These are phyloP conservation scores for Canavalia gladiata DNA, from an alignment of 306 rosid genomes.

Conservation along the genomic window DNA sequence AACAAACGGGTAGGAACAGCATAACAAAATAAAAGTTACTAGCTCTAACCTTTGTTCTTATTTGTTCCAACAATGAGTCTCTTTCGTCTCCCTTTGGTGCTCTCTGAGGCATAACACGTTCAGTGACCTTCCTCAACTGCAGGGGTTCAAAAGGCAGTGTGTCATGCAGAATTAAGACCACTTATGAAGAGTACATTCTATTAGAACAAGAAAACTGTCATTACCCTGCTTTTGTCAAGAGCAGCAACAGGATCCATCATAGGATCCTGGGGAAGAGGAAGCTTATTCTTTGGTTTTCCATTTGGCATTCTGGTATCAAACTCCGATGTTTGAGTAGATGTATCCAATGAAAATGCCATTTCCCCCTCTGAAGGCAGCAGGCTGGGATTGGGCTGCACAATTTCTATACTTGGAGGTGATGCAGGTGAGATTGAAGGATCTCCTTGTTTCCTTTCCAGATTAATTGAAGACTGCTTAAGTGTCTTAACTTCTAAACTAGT, in stretches of 20 bases:
- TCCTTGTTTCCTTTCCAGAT: conserved; percentile 54
- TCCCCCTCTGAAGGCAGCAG: conserved; percentile 56
- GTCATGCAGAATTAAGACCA: conserved; percentile 42
- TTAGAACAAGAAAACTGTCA: conserved; percentile 41
- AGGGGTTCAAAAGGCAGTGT: conserved; percentile 45
- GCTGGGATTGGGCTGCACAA: conserved; percentile 56
- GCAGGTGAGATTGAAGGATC: conserved; percentile 46
- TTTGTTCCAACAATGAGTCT: conserved; percentile 83
- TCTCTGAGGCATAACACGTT: conserved; percentile 72
- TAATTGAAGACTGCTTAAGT: conserved; percentile 47
- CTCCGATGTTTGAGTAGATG: conserved; percentile 47
- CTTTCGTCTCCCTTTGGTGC: conserved; percentile 82
- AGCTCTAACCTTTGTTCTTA: conserved; percentile 84
- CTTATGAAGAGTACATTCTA: conserved; percentile 35
- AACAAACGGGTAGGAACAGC: conserved; percentile 29
- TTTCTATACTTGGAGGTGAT: conserved; percentile 51
- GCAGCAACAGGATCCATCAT: conserved; percentile 80
- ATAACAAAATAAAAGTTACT: conserved; percentile 33
- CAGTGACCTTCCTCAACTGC: conserved; percentile 91
- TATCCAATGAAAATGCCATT: conserved; percentile 53
- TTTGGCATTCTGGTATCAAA: conserved; percentile 58
- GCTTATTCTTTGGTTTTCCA: conserved; percentile 65
- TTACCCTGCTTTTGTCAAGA: conserved; percentile 94
- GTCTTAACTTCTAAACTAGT: conserved; percentile 52
- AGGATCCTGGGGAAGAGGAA: conserved; percentile 79